Evolutionary conservation across 768 basidiomycete genomes (phyloP).

Genomic region (Amyloporia xantha): DNA sequence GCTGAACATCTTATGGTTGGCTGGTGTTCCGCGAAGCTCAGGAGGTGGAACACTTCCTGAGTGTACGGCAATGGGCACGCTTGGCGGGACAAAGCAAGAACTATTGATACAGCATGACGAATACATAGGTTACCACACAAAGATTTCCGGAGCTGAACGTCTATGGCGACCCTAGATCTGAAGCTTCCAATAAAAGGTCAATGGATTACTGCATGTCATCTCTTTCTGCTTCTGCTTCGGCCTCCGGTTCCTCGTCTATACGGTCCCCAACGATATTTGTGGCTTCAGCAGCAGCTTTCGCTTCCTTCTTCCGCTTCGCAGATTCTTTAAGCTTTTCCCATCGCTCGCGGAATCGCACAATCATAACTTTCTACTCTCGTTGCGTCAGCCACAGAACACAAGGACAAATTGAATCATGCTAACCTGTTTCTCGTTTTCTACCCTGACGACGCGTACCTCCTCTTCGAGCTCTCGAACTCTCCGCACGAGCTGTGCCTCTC

Average conservation of each 20-base stretch:
- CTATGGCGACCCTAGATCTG: too few relatives aligned
- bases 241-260: slow-evolving; percentile 62
- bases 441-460: slow-evolving; percentile 53
- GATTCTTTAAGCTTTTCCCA: slow-evolving; percentile 91
- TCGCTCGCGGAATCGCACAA: slow-evolving; percentile 74
- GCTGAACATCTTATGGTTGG: too few relatives aligned
- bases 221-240: slow-evolving; percentile 50
- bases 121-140: too few relatives aligned
- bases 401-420: slow-evolving; percentile 15
- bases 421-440: slow-evolving; percentile 82
- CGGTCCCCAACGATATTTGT: slow-evolving; percentile 48
- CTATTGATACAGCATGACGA: too few relatives aligned
- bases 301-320: slow-evolving; percentile 79
- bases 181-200: too few relatives aligned
- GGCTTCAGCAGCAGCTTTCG: slow-evolving; percentile 49
- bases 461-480: slow-evolving; percentile 74
- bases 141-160: too few relatives aligned
- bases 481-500: slow-evolving; percentile 44
- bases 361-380: slow-evolving; percentile 64
- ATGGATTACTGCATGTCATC: too few relatives aligned
- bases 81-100: too few relatives aligned
- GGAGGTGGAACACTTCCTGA: too few relatives aligned
- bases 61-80: too few relatives aligned
- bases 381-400: background rate
- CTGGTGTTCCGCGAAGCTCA: too few relatives aligned